Evolutionary conservation across 2,329 filamentous ascomycete genomes (phyloP), one percentile per base, ranked within the genome.

Genomic region (Camillea tinctor): DNA sequence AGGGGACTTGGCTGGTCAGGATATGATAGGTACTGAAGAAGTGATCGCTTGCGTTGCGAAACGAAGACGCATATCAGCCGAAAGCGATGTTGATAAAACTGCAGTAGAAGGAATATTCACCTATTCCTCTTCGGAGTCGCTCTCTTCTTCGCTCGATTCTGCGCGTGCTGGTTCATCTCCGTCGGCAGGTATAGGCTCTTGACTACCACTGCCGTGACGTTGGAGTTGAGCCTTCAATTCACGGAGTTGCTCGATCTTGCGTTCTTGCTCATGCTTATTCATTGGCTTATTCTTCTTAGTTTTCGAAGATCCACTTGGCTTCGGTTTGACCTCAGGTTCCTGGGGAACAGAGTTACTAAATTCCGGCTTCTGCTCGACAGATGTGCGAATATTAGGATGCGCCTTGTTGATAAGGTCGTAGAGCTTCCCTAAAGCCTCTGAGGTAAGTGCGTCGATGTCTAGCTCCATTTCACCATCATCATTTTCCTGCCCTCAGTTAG

Each of bases 271-370:
- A 36, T 79, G 77, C 75, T 89, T 89, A 75, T 86, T 88, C 88
- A 91, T 91, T 1, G 88, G 88, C 79, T 91, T 91, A 74, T 91
- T 90, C 80, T 90, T 90, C 78, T 87, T 88, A 56, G 84, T 83
- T 75, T 87, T 87, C 63, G 76, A 76, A 23, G 76, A 77, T 21
- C 75, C 72, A 51, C 68, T 70, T 17, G 71, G 40, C 54, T 69
- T 71, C 13, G 61, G 21, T 26, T 68, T 71, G 1, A 67, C 52
- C 15, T 72, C 66, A 1, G 70, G 54, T 13, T 69, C 58, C 51
- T 65, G n/a, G 62, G 62, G 56, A 67, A 65, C 66, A 2, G 66
- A 65, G 13, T 65, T 66, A 8, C 64, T 66, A 17, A 67, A 69
- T 56, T 73, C 69, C 1, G 69, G 68, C 65, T 72, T 73, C 58